Evolutionary conservation across 139 green algal species (phyloP), one percentile per base, ranked within the genome.

Genomic region (Picochlorum sp.): DNA sequence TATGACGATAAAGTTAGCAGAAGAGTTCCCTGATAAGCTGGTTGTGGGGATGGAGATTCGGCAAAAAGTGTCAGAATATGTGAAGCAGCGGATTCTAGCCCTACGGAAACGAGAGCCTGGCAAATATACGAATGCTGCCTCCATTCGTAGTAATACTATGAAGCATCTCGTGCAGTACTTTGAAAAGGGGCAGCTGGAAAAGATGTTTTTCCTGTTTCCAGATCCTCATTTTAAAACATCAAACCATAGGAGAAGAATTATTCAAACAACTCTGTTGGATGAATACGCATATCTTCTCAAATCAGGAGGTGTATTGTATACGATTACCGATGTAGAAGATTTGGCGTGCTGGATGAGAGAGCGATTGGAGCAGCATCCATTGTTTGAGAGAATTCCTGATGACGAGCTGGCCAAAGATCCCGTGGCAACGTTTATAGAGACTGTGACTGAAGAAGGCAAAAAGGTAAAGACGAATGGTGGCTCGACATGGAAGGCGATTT

Each of bases 151-250:
- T 47, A 99, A 99, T 72, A 81, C 90, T 34, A 94, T 95, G 88
- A 95, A 96, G 73, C 90, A 90, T 79, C 76, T 98, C 32, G 82
- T 89, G 21, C 86, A 97, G 81, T 97, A 92, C 76, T 98, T 98
- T 65, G 15, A 61, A 1, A 96, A 96, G 65, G 94, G 87, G 0
- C 86, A 96, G 85, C 82, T 98, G 23, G 81, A 82, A 38, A 97
- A 97, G 76, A 79, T 99, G 37, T 98, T 99, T 81, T 99, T 99
- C 81, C 82, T 98, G 1, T 99, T 98, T 73, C 89, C 94, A 26
- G 88, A 95, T 78, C 87, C 88, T 1, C 88, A 95, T 72, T 95
- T 95, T 79, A 95, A 95, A 77, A 74, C 66, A 4, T 44, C 68
- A 50, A 94, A 88, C 45, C 80, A 89, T 66, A 57, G 86, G 30